Percentiles rank a stretch among this genome's conserved stretches.
Evolutionary conservation across 2,329 filamentous ascomycete genomes (phyloP).

Genomic region (Neopestalotiopsis rosae): DNA sequence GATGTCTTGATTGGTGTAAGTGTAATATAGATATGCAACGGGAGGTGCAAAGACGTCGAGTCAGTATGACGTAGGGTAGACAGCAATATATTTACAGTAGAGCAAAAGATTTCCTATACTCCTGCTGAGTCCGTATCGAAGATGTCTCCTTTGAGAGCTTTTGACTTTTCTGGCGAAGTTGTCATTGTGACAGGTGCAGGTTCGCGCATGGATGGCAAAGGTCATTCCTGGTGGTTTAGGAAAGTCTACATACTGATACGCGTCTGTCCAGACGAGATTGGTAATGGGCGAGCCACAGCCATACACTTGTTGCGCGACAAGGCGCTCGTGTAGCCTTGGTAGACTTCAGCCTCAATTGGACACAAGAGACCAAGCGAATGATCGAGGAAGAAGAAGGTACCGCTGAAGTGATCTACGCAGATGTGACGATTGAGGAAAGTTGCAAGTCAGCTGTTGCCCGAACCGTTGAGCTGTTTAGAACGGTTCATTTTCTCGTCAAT

Average conservation of each 20-base stretch:
- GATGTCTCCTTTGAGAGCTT: constrained; percentile 14
- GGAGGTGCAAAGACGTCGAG: background rate
- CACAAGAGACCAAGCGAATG: constrained; percentile 34
- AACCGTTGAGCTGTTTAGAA: constrained; percentile 30
- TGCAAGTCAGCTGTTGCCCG: constrained; percentile 28
- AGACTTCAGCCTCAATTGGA: constrained; percentile 31
- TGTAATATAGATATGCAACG: background rate
- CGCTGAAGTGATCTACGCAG: constrained; percentile 31
- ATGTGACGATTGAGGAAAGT: constrained; percentile 30
- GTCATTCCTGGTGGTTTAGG: background rate
- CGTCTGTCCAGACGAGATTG: constrained; percentile 30
- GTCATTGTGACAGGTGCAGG: constrained; percentile 40
- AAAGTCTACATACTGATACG: background rate
- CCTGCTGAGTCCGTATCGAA: background rate
- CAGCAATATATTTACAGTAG: background rate
- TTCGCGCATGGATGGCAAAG: constrained; percentile 31
- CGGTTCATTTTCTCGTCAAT: constrained; percentile 35
- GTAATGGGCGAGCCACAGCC: constrained; percentile 35
- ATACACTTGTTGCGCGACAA: constrained; percentile 33
- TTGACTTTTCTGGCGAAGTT: constrained; percentile 36
- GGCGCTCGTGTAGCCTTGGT: constrained; percentile 33
- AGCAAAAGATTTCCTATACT: background rate
- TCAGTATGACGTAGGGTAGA: background rate
- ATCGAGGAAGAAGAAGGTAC: constrained; percentile 33
- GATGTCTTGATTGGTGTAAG: background rate